Evolutionary conservation across 2,329 filamentous ascomycete species (phyloP), one percentile per base, ranked within the genome.

Genomic region (Microsporum canis): DNA sequence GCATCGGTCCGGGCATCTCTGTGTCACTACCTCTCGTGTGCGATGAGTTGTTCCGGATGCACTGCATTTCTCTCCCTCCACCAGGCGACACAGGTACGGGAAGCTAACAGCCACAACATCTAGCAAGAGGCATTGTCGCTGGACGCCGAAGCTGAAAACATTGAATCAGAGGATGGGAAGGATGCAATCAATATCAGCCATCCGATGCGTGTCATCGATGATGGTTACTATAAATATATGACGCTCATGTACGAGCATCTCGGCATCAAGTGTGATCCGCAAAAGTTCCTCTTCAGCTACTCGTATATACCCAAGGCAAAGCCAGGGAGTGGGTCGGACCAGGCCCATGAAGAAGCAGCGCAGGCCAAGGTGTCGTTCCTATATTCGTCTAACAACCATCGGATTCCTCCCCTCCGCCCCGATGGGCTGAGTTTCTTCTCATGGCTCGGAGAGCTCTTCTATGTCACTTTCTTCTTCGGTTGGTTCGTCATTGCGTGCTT

Each of bases 401-500:
- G 75, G 63, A 66, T 78, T 14, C 76, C 76, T 0, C 76, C 80
- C 3, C 69, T 76, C 61, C 76, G 76, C 1, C 73, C 75, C 0
- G 71, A 68, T 3, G 70, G 72, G 3, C 58, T 69, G 1, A 68
- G 71, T 1, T 63, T 76, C 27, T 56, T 76, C n/a, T 51, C 66
- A 1, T 77, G 80, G 67, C 45, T 80, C 0, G 39, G 76, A 3
- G 78, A 82, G 63, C 70, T 77, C 0, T 41, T 76, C 5, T 78
- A 78, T 63, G 65, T 83, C 27, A 66, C 76, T 5, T 58, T 78
- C 0, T 82, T 78, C 64, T 80, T 84, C 63, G 65, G 75, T 33
- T 84, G 80, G 78, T 83, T 83, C 68, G 77, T 77, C 0, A 34
- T 78, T 2, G 81, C 78, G 36, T 83, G 79, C 66, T 80, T 82